These are phyloP conservation scores for Epichloe gansuensis DNA, from an alignment of 2,329 filamentous ascomycete genomes.

Conservation along the genomic window DNA sequence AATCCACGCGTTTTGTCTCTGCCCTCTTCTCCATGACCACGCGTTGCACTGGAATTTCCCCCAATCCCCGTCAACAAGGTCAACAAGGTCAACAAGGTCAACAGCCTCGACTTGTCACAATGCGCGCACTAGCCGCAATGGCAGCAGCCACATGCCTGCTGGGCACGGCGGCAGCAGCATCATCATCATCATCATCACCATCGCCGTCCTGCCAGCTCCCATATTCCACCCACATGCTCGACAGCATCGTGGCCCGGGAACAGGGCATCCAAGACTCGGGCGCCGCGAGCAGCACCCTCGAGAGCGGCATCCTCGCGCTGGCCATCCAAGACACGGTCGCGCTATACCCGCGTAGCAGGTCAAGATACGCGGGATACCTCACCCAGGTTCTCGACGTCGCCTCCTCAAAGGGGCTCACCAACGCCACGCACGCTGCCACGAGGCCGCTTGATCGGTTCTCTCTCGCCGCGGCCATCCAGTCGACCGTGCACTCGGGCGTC, in stretches of 20 bases:
- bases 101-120: too few relatives aligned
- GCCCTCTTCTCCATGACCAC: too few relatives aligned
- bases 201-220: neutral
- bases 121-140: neutral
- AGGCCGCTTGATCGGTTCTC: slow-evolving; percentile 14
- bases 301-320: slow-evolving; percentile 12
- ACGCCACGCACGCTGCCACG: slow-evolving; percentile 7
- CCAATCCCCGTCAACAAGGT: too few relatives aligned
- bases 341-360: slow-evolving; percentile 7
- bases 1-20: too few relatives aligned
- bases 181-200: neutral
- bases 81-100: too few relatives aligned
- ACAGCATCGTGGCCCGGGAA: slow-evolving; percentile 13
- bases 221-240: slow-evolving; percentile 9
- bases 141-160: neutral
- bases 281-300: slow-evolving; percentile 12
- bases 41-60: too few relatives aligned
- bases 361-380: slow-evolving; percentile 7
- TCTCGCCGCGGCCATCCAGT: slow-evolving; percentile 8
- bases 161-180: neutral
- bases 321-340: slow-evolving; percentile 9
- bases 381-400: slow-evolving; percentile 8
- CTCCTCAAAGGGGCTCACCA: slow-evolving; percentile 5
- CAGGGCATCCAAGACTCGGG: slow-evolving; percentile 13
- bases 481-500: slow-evolving; percentile 2